Evolutionary conservation across 139 green algal genomes (phyloP), one percentile per base, ranked within the genome.

Genomic region (Pleodorina starrii): DNA sequence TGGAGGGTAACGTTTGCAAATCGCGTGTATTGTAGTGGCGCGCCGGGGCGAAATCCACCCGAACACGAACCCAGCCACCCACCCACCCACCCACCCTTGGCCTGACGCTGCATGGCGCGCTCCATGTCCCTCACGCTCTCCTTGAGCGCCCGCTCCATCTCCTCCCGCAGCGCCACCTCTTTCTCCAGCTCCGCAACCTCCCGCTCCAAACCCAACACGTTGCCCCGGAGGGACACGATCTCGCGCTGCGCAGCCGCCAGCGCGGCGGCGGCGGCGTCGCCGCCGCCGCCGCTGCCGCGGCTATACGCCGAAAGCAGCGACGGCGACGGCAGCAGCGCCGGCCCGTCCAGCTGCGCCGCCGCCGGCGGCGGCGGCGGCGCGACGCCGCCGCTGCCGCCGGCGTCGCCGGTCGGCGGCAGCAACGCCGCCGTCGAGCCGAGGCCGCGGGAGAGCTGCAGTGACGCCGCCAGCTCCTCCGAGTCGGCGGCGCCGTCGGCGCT

Each of bases 121-220:
- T 95, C 91, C 69, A 83, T 42, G 75, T 95, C 93, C 42, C 93
- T 44, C 51, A 95, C 68, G n/a, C 81, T 89, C 80, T 95, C 91
- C 89, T 95, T 95, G 9, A 95, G 91, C 38, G 91, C 93, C 32
- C 50, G 81, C 60, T 95, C 93, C 93, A 95, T 94, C 90, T 95
- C 93, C 29, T 91, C 80, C 2, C 91, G 89, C 73, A 95, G 79
- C 11, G 63, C 66, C 21, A 95, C 76, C 83, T 90, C 91, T 54
- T 92, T 92, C 42, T 92, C 89, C 40, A 92, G 86, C 35, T 94
- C 91, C 35, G 69, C 66, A 43, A 94, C 59, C 87, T 94, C 89
- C 9, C n/a, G 16, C 86, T 93, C 90, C 59, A 81, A 60, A 32
- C 19, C 42, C 27, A 0, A 6, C 1, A 86, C 86, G 7, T 86